Conservation (phyloP, 2,329 filamentous ascomycete genomes). For the Curvularia sp. region DNA sequence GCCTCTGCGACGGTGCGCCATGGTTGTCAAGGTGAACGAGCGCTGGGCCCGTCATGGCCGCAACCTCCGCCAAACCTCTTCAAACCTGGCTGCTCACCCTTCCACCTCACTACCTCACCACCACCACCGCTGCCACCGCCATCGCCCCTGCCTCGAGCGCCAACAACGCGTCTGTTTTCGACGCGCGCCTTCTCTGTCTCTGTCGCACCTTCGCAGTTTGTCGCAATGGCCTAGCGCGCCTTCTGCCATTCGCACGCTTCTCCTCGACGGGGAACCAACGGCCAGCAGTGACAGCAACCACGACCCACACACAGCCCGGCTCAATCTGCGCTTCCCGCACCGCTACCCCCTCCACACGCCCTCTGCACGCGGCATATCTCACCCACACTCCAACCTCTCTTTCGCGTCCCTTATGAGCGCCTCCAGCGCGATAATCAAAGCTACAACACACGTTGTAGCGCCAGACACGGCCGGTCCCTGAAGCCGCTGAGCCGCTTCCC, state of each 20-base stretch:
- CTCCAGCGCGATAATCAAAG: not conserved
- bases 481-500: conserved; percentile 15
- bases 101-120: conserved; percentile 6
- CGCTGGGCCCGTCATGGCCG: conserved; percentile 25
- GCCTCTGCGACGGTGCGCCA: conserved; percentile 9
- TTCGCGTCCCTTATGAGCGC: conserved; percentile 8
- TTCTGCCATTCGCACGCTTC: conserved; percentile 22
- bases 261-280: conserved; percentile 22
- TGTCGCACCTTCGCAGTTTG: conserved; percentile 22
- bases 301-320: conserved; percentile 22
- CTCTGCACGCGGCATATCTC: conserved; percentile 7
- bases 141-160: not conserved
- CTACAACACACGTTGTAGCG: conserved; percentile 6
- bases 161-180: conserved; percentile 29
- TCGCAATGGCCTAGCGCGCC: conserved; percentile 37
- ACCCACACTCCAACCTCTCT: not conserved
- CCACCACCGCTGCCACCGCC: conserved; percentile 21
- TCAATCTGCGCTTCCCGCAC: conserved; percentile 14
- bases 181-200: conserved; percentile 29
- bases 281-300: conserved; percentile 29
- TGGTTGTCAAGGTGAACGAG: conserved; percentile 31
- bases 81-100: conserved; percentile 28
- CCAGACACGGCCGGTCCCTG: conserved; percentile 20
- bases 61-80: conserved; percentile 43
- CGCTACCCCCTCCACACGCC: conserved; percentile 4